A percentile compares a stretch with the other conserved stretches of the same genome.
Conservation (phyloP, 129 eudicot species). For the Pittosporum tobira region DNA sequence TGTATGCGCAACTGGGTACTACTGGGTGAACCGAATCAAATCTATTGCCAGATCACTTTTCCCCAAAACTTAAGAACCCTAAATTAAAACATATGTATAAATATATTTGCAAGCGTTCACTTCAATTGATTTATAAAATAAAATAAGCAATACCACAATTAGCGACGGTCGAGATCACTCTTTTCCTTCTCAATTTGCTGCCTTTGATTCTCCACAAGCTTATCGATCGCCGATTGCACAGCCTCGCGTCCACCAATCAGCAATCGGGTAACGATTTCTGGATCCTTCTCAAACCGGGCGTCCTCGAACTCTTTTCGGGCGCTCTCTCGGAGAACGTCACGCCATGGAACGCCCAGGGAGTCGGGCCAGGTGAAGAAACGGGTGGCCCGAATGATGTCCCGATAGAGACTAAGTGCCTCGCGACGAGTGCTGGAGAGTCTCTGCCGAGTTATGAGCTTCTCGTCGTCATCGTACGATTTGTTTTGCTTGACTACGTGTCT, state of each 20-base stretch:
- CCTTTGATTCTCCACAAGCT: conserved; percentile 79
- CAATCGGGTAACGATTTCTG: conserved; percentile 64
- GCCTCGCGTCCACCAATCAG: conserved; percentile 83
- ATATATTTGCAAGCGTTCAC: not conserved
- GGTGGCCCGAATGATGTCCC: conserved; percentile 80
- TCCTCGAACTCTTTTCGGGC: conserved; percentile 88
- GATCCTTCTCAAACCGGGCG: conserved; percentile 82
- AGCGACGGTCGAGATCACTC: conserved; percentile 31
- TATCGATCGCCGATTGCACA: conserved; percentile 74
- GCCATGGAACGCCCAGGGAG: conserved; percentile 61
- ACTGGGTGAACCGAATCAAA: too few relatives aligned
- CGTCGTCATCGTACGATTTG: conserved; percentile 37
- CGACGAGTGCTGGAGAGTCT: conserved; percentile 75
- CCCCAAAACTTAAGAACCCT: too few relatives aligned
- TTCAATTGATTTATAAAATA: not conserved
- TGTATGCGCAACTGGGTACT: too few relatives aligned
- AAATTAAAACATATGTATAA: too few relatives aligned
- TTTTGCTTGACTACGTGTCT: conserved; percentile 62
- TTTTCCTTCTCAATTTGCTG: conserved; percentile 66
- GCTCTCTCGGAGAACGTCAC: conserved; percentile 69
- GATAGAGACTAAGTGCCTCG: conserved; percentile 74
- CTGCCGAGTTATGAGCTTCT: conserved; percentile 43
- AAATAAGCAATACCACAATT: conserved; percentile 21
- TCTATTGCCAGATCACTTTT: too few relatives aligned
- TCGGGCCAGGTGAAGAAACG: conserved; percentile 82